Evolutionary conservation across 2,329 filamentous ascomycete species (phyloP), one percentile per base, ranked within the genome.

Genomic region (Aspergillus cejpii): DNA sequence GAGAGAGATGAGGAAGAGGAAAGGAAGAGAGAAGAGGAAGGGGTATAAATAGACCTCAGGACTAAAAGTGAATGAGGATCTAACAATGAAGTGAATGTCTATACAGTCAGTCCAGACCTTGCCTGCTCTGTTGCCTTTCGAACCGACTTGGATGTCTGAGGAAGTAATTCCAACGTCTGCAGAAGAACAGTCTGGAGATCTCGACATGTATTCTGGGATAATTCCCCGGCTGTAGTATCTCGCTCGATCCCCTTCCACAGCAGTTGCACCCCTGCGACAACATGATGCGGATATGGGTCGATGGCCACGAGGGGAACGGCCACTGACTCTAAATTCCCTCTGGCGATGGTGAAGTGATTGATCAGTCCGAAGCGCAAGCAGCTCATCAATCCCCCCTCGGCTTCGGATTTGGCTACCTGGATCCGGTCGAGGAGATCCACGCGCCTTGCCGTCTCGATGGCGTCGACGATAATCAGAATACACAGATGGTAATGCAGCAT

Each of bases 251-350:
- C 58, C 31, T 59, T 61, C 34, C 53, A 50, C 26, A 64, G 44
- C 3, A 62, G 49, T 37, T 56, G 58, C n/a, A 61, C 52, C 5
- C 43, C 57, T 3, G 59, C 60, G 37, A 64, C 56, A 6, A 64
- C 46, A 31, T 62, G 56, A 38, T 63, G 58, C 11, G 59, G 61
- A 43, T 62, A 62, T 10, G 59, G 61, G 28, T 64, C 58, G 28
- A 64, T 55, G 10, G 57, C 54, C 37, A 63, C 43, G 6, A 64
- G 49, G 7, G 59, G 58, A n/a, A 56, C 49, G 1, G 49, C 43
- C 17, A 47, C 45, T 1, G 39, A 48, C 34, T 11, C 19, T 14
- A 31, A 19, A 7, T 41, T 41, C 6, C n/a, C 38, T 14, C 15
- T 39, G 23, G 36, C 34, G 38, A 63, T 55, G 10, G 52, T 54